Evolutionary conservation across 495 filamentous ascomycete species (phyloP).

Genomic region (Niebla homalea): DNA sequence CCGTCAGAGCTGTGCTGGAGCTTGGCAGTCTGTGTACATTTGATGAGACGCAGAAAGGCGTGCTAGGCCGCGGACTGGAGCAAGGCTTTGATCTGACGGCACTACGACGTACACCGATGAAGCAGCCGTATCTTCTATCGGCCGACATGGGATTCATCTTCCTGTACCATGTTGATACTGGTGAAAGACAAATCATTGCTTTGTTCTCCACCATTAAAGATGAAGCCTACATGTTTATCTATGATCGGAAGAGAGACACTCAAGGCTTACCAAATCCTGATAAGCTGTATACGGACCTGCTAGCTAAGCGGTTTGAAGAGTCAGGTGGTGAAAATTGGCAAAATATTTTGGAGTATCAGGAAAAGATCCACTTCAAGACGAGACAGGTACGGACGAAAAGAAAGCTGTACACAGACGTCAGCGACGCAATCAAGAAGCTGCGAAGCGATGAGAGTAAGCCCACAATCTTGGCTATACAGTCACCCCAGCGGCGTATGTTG

Average conservation of each 20-base stretch:
- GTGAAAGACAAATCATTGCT: slow-evolving; percentile 85
- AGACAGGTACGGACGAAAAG: slow-evolving; percentile 77
- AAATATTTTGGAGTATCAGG: slow-evolving; percentile 72
- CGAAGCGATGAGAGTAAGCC: slow-evolving; percentile 69
- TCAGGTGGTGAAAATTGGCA: slow-evolving; percentile 56
- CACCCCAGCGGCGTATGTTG: slow-evolving; percentile 65
- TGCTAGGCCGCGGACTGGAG: slow-evolving; percentile 84
- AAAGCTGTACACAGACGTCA: slow-evolving; percentile 75
- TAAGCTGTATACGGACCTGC: slow-evolving; percentile 75
- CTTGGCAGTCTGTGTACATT: slow-evolving; percentile 92
- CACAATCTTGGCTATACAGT: slow-evolving; percentile 77
- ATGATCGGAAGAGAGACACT: slow-evolving; percentile 64
- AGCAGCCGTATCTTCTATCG: slow-evolving; percentile 57
- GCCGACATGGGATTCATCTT: slow-evolving; percentile 66
- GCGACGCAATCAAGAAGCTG: slow-evolving; percentile 76
- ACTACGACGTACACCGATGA: slow-evolving; percentile 50
- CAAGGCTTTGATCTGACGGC: slow-evolving; percentile 81
- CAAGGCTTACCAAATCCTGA: slow-evolving; percentile 80
- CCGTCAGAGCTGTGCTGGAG: slow-evolving; percentile 70
- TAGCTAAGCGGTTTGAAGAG: slow-evolving; percentile 51
- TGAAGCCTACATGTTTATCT: slow-evolving; percentile 71
- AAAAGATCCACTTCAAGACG: slow-evolving; percentile 72
- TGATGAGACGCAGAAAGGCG: slow-evolving; percentile 77
- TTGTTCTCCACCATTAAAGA: slow-evolving; percentile 74
- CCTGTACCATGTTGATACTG: slow-evolving; percentile 80